Evolutionary conservation across 108 stramenopile species (phyloP), one percentile per base, ranked within the genome.

Genomic region (Pseudonitzschia multistriata): DNA sequence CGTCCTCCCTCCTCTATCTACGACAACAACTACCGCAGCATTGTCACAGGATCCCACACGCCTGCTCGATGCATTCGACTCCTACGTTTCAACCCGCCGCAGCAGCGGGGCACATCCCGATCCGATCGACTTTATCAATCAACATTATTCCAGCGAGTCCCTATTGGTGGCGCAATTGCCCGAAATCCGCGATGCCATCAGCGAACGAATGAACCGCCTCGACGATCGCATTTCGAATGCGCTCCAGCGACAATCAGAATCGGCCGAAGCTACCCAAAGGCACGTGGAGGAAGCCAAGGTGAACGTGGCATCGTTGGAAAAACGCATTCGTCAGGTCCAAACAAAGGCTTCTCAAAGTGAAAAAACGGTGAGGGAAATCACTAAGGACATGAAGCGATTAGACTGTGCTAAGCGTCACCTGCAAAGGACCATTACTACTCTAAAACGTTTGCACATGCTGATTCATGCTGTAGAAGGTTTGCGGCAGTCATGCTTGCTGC

Each of bases 401-500:
- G 99, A 99, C 81, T 86, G 80, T 68, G 97, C 97, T 72, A 99
- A 99, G 81, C 83, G 89, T 10, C 96, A 99, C 73, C 86, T 98
- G 73, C 94, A 96, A 54, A 78, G 83, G 17, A 98, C 98, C 17
- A 98, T 99, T 66, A 98, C 97, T 3, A 93, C 97, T 0, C 72
- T 99, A 33, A 98, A 98, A 66, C 74, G 94, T n/a, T 77, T 99
- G 72, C 99, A 99, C 80, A 98, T 99, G 99, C 73, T 99, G 28
- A 70, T 96, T 24, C 94, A 97, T 75, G 97, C 97, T 19, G 95
- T 98, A 24, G 91, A 93, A 56, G 94, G 96, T 63, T 79, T 99
- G 42, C 77, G 92, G n/a, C 57, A 73, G 69, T 80, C 88, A 31
- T 87, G 85, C 24, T 49, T 81, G 73, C 57, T 52, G 49, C 65